Evolutionary conservation across 352 stramenopile species (phyloP).

Genomic region (Thraustochytrium striatum): DNA sequence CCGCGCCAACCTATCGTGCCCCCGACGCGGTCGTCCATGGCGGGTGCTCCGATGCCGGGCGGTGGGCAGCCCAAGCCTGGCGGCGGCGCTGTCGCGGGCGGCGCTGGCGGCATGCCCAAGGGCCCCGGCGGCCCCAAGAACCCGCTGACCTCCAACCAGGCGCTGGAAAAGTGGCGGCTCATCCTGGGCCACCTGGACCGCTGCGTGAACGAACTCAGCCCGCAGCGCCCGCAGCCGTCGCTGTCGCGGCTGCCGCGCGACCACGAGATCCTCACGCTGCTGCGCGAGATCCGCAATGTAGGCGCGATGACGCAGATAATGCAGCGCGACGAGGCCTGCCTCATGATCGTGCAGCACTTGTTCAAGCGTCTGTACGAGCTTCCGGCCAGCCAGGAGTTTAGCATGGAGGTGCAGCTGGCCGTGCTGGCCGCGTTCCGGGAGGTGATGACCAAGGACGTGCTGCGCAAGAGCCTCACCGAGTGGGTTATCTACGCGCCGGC

Average conservation of each 20-base stretch:
- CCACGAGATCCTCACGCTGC: conserved; percentile 14
- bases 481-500: conserved; percentile 69
- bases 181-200: conserved; percentile 10
- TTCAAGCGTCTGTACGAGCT: conserved; percentile 95
- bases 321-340: conserved; percentile 75
- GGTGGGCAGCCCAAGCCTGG: conserved; percentile 49
- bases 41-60: conserved; percentile 42
- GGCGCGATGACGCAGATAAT: neutral
- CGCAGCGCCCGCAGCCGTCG: neutral
- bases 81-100: conserved; percentile 49
- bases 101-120: neutral
- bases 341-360: conserved; percentile 92
- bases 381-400: conserved; percentile 75
- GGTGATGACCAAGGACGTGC: conserved; percentile 87
- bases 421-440: conserved; percentile 87
- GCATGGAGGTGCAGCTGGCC: conserved; percentile 88
- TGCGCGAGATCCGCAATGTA: conserved; percentile 24
- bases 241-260: conserved; percentile 6
- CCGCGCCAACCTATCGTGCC: conserved; percentile 81
- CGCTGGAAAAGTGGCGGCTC: conserved; percentile 14
- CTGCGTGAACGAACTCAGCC: conserved; percentile 17
- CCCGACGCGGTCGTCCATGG: conserved; percentile 58
- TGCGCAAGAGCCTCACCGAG: conserved; percentile 83
- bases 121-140: too few species aligned
- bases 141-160: neutral